These are phyloP conservation scores for Isatis tinctoria DNA, from an alignment of 345 rosid species.

Conservation along the genomic window DNA sequence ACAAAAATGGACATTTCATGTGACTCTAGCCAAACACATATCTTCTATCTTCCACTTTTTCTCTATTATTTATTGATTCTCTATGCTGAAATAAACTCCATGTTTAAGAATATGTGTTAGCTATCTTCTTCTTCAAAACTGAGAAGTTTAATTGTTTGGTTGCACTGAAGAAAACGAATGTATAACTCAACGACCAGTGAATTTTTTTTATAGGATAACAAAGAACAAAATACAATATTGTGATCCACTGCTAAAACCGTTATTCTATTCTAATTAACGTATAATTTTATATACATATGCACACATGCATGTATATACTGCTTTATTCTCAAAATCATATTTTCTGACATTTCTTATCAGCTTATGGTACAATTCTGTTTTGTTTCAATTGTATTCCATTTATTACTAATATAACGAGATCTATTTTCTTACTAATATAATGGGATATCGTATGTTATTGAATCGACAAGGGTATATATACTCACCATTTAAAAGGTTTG, in stretches of 20 bases:
- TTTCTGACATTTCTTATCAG: not conserved
- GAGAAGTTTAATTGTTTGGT: too few relatives aligned
- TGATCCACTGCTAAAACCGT: not conserved
- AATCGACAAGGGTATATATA: constrained; percentile 24
- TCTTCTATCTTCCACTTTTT: constrained; percentile 22
- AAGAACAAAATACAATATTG: not conserved
- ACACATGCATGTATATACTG: not conserved
- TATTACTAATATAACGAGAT: not conserved
- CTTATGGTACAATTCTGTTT: not conserved
- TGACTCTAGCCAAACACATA: constrained; percentile 30
- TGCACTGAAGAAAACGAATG: not conserved
- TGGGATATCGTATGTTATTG: too few relatives aligned
- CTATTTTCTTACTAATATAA: not conserved
- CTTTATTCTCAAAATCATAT: not conserved
- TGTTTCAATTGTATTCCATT: not conserved
- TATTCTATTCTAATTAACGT: not conserved
- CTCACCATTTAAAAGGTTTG: constrained; percentile 13
- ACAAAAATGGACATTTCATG: constrained; percentile 33
- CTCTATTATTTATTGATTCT: not conserved
- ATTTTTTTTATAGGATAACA: too few relatives aligned
- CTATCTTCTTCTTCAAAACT: not conserved
- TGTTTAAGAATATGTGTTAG: not conserved
- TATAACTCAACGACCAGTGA: not conserved
- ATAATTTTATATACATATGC: not conserved
- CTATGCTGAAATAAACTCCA: not conserved